These are phyloP conservation scores for Grigorovia jiainica DNA, from an alignment of 805 yeast genomes.

Conservation along the genomic window DNA sequence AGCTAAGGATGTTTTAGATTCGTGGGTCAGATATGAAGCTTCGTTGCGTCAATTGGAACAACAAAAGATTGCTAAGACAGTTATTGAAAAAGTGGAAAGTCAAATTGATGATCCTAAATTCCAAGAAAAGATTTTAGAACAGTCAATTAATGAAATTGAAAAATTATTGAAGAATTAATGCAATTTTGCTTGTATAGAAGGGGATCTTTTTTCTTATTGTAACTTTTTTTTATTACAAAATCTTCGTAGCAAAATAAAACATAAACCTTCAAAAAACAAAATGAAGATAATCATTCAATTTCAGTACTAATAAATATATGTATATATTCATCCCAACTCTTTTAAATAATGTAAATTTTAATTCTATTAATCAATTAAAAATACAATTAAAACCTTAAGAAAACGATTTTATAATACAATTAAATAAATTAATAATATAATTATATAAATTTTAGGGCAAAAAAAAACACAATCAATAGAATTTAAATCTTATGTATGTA, in stretches of 20 bases:
- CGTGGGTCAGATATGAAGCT: conserved; percentile 98
- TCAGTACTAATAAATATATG: too few species aligned
- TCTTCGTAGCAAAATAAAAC: too few species aligned
- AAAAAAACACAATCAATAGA: too few species aligned
- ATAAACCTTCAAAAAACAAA: too few species aligned
- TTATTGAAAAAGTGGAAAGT: conserved; percentile 79
- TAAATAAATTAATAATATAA: background rate
- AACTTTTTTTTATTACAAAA: too few species aligned
- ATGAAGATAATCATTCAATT: too few species aligned
- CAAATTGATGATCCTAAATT: conserved; percentile 80
- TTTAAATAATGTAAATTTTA: background rate
- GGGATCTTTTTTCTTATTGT: too few species aligned
- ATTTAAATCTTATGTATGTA: background rate
- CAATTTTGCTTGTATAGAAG: too few species aligned
- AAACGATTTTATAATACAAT: background rate
- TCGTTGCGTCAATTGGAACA: conserved; percentile 95
- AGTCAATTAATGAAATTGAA: conserved; percentile 89
- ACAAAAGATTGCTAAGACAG: conserved; percentile 77
- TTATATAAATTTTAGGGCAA: background rate
- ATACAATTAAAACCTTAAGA: too few species aligned
- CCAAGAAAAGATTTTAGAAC: conserved; percentile 86
- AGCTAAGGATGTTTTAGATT: conserved; percentile 92
- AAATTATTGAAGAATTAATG: conserved; percentile 39
- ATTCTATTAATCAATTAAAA: background rate
- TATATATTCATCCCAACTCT: background rate